phyloP scores from a whole-genome alignment of 352 stramenopile species.

The Albugo laibachii region DNA sequence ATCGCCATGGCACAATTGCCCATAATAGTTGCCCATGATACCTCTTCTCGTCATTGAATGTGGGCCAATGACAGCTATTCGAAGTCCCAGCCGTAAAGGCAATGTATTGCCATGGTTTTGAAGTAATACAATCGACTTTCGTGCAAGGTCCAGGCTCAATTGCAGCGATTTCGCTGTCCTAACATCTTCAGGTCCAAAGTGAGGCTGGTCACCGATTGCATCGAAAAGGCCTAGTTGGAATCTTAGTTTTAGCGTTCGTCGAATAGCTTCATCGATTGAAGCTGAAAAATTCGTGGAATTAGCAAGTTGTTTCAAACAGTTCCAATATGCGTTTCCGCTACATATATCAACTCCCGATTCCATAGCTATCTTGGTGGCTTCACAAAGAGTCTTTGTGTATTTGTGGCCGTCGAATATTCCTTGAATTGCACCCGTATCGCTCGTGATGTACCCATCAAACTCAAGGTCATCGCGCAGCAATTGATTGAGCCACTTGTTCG shows the following conservation, averaged over 20 bases:
- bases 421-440: slow-evolving; percentile 82
- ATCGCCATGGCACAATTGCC: slow-evolving; percentile 62
- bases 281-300: slow-evolving; percentile 26
- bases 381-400: slow-evolving; percentile 54
- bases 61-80: slow-evolving; percentile 64
- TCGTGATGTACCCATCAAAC: slow-evolving; percentile 92
- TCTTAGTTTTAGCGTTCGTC: slow-evolving; percentile 59
- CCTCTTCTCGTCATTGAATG: slow-evolving; percentile 34
- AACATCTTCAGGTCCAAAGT: slow-evolving; percentile 46
- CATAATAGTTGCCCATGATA: slow-evolving; percentile 75
- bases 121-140: slow-evolving; percentile 83
- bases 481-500: slow-evolving; percentile 57
- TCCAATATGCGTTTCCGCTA: slow-evolving; percentile 61
- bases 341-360: slow-evolving; percentile 76
- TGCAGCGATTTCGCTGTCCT: slow-evolving; percentile 35
- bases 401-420: slow-evolving; percentile 62
- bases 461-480: slow-evolving; percentile 53
- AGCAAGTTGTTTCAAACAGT: slow-evolving; percentile 44
- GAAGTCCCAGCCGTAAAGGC: slow-evolving; percentile 30
- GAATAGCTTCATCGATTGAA: slow-evolving; percentile 32
- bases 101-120: slow-evolving; percentile 74
- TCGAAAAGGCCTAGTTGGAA: slow-evolving; percentile 88
- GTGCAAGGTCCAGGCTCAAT: slow-evolving; percentile 51
- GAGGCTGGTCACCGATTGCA: slow-evolving; percentile 50
- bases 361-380: slow-evolving; percentile 34